Conservation (phyloP, 768 basidiomycete genomes). For the Nidula microcarpa region DNA sequence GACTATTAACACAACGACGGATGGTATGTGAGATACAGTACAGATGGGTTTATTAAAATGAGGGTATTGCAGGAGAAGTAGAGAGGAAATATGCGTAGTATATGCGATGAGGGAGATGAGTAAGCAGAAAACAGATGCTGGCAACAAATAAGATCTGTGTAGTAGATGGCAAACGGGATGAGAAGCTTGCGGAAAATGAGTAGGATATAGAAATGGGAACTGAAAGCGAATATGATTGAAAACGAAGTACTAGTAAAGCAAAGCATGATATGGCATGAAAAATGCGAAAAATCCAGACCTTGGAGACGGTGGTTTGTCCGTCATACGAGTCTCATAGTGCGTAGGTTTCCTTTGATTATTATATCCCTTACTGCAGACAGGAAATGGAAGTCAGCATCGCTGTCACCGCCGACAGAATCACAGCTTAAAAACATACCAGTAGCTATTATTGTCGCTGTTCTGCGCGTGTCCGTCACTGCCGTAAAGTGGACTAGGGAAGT, state of each 20-base stretch:
- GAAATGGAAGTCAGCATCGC: slow-evolving; percentile 1
- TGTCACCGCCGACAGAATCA: not conserved
- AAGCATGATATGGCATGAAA: not conserved
- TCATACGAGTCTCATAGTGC: slow-evolving; percentile 51
- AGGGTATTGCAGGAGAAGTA: too few relatives aligned
- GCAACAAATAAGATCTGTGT: not conserved
- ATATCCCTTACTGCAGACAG: slow-evolving; percentile 57
- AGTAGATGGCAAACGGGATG: not conserved
- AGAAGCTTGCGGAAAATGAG: slow-evolving; percentile 2
- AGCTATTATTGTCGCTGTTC: slow-evolving; percentile 70
- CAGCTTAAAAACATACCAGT: slow-evolving; percentile 44
- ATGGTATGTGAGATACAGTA: too few relatives aligned
- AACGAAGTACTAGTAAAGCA: slow-evolving; percentile 1
- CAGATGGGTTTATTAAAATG: too few relatives aligned
- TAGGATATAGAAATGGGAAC: slow-evolving; percentile 1
- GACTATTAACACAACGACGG: too few relatives aligned
- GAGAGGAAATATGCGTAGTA: too few relatives aligned
- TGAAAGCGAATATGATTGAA: slow-evolving; percentile 1
- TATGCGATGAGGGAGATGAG: too few relatives aligned
- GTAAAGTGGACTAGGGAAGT: slow-evolving; percentile 64
- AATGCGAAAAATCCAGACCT: too few relatives aligned
- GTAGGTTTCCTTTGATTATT: slow-evolving; percentile 64
- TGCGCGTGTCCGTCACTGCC: slow-evolving; percentile 76
- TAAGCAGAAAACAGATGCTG: too few relatives aligned
- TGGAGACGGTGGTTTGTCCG: too few relatives aligned